Conservation (phyloP, 345 rosid genomes). For the Limnanthes douglasii region DNA sequence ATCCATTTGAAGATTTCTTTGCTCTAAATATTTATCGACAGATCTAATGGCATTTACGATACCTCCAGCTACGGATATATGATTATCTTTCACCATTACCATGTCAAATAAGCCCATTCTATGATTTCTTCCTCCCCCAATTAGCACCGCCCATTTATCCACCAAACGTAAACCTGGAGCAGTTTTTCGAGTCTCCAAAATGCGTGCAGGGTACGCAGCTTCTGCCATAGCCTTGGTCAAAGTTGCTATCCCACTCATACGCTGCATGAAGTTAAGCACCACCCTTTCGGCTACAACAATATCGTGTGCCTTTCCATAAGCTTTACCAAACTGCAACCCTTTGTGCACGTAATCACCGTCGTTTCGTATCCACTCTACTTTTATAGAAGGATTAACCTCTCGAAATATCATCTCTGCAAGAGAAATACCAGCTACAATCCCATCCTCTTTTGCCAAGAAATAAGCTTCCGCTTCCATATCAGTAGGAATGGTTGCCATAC, state of each 20-base stretch:
- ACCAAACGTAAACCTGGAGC: constrained; percentile 87
- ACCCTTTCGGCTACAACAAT: constrained; percentile 88
- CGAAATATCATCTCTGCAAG: constrained; percentile 78
- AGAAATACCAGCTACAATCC: constrained; percentile 69
- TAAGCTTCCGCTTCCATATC: constrained; percentile 86
- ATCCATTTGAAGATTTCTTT: constrained; percentile 65
- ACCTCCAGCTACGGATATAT: constrained; percentile 88
- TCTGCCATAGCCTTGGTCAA: constrained; percentile 96
- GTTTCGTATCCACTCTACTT: constrained; percentile 74
- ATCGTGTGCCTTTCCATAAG: constrained; percentile 70
- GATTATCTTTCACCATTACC: constrained; percentile 97
- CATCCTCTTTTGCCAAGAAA: constrained; percentile 90
- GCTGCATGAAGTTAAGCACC: constrained; percentile 87
- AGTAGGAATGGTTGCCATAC: constrained; percentile 76
- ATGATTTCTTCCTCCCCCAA: constrained; percentile 92
- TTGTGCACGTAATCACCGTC: constrained; percentile 80
- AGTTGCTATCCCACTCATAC: constrained; percentile 98
- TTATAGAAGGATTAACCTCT: constrained; percentile 74
- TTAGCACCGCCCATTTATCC: constrained; percentile 96
- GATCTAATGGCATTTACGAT: constrained; percentile 60
- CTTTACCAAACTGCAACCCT: constrained; percentile 90
- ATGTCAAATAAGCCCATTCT: constrained; percentile 97
- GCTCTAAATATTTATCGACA: constrained; percentile 52
- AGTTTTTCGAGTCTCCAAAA: constrained; percentile 90
- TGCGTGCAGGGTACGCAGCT: constrained; percentile 75